These are phyloP conservation scores for Pleurotus djamor DNA, from an alignment of 768 basidiomycete species.

Conservation along the genomic window DNA sequence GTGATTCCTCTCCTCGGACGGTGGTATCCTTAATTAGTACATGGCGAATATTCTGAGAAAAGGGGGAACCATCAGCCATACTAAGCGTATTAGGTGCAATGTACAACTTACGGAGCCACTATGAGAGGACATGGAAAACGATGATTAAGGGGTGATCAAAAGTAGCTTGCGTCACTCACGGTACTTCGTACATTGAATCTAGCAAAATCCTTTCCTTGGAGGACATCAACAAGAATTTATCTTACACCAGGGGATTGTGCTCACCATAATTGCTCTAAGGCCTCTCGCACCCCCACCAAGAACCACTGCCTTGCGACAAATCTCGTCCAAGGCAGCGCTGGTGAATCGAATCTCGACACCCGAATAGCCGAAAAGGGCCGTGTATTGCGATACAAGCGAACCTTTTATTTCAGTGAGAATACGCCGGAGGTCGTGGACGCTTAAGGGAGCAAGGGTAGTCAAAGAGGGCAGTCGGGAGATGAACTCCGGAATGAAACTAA, in stretches of 20 bases:
- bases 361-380: constrained; percentile 78
- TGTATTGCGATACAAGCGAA: constrained; percentile 88
- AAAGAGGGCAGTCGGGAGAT: constrained; percentile 92
- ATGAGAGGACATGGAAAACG: constrained; percentile 5
- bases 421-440: constrained; percentile 79
- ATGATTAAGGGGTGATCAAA: background rate
- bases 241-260: constrained; percentile 10
- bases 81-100: constrained; percentile 4
- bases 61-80: background rate
- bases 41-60: constrained; percentile 64
- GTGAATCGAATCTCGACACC: constrained; percentile 90
- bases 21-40: constrained; percentile 78
- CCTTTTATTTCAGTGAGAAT: constrained; percentile 93
- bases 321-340: constrained; percentile 71
- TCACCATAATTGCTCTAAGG: constrained; percentile 83
- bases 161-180: constrained; percentile 51
- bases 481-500: constrained; percentile 92
- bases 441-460: constrained; percentile 78
- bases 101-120: constrained; percentile 65
- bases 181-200: constrained; percentile 92
- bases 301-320: constrained; percentile 75
- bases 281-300: constrained; percentile 91
- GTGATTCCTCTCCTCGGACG: constrained; percentile 58
- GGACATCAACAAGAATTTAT: background rate
- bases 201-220: constrained; percentile 75